Evolutionary conservation across 495 filamentous ascomycete genomes (phyloP), one percentile per base, ranked within the genome.

Genomic region (Aspergillus affinis): DNA sequence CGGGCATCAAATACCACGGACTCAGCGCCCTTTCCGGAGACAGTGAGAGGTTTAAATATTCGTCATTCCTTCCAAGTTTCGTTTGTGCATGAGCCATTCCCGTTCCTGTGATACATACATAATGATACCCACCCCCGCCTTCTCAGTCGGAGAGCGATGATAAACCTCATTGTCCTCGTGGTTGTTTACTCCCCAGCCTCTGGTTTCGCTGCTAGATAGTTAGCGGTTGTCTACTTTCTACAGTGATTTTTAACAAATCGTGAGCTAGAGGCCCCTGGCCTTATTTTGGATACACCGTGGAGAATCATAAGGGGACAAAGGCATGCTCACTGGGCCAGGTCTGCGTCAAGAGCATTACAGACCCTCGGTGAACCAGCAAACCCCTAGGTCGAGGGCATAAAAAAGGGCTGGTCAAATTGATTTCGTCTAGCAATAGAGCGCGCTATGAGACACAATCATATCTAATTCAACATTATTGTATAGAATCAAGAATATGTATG

Each of bases 381-480:
- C 21, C 21, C 17, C 15, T 61, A 47, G 32, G 18, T 54, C 0
- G 55, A 51, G 47, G 20, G 32, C 17, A 2, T 26, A 32, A 18
- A 20, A 46, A 41, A 29, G 30, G 10, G 17, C 19, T 61, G 58
- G 55, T 41, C 41, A n/a, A 18, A 23, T 26, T 55, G 41, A 46
- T 44, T 19, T 44, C 18, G 48, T 45, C 1, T 44, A 32, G 18
- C 23, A 57, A 41, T 41, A 41, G 36, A 41, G 45, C 55, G 48
- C 49, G 4, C 29, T 49, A 30, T 36, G 44, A n/a, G 54, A 54
- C 47, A 49, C 58, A 59, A 61, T 61, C 61, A 61, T 65, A 61
- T 58, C 63, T 56, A 53, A 59, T 59, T 23, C 19, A 61, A 51
- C 41, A 3, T 48, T 36, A 54, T 19, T 54, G 6, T 1, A 49